phyloP scores from a whole-genome alignment of 1,139 yeast genomes.

The Kazachstania sp. region DNA sequence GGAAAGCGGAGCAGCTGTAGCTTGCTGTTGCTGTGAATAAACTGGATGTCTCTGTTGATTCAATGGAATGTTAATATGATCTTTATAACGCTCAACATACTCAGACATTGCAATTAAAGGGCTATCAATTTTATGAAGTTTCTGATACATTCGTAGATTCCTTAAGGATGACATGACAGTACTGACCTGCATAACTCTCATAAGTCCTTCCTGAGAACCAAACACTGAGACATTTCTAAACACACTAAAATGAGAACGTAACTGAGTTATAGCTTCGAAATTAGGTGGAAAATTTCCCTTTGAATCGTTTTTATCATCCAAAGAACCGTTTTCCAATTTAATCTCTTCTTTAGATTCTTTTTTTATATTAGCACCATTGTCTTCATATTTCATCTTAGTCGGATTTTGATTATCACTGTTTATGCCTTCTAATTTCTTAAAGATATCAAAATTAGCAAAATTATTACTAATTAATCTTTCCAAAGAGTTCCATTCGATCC shows the following conservation, averaged over 20 bases:
- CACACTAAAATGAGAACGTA: conserved; percentile 34
- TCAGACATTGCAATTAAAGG: conserved; percentile 21
- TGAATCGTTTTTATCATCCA: background rate
- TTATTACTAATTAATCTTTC: conserved; percentile 29
- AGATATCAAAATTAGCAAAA: conserved; percentile 16
- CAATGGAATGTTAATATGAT: background rate
- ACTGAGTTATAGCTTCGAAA: conserved; percentile 23
- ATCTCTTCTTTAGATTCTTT: background rate
- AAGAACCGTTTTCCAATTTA: background rate
- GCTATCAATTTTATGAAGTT: conserved; percentile 16
- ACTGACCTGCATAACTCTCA: conserved; percentile 63
- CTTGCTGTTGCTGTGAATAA: too few species aligned
- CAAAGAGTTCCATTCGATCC: conserved; percentile 38
- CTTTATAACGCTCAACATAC: conserved; percentile 9
- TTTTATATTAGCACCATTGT: background rate
- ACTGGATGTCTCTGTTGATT: background rate
- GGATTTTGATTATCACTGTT: background rate
- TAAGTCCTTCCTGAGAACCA: conserved; percentile 58
- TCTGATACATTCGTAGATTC: conserved; percentile 30
- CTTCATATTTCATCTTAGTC: conserved; percentile 7
- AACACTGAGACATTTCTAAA: conserved; percentile 40
- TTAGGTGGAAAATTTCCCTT: conserved; percentile 7
- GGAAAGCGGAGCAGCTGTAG: background rate
- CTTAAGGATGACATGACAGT: conserved; percentile 67
- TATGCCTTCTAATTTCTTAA: conserved; percentile 6